These are phyloP conservation scores for Eucalyptus sideroxylon DNA, from an alignment of 345 rosid species.

Conservation along the genomic window DNA sequence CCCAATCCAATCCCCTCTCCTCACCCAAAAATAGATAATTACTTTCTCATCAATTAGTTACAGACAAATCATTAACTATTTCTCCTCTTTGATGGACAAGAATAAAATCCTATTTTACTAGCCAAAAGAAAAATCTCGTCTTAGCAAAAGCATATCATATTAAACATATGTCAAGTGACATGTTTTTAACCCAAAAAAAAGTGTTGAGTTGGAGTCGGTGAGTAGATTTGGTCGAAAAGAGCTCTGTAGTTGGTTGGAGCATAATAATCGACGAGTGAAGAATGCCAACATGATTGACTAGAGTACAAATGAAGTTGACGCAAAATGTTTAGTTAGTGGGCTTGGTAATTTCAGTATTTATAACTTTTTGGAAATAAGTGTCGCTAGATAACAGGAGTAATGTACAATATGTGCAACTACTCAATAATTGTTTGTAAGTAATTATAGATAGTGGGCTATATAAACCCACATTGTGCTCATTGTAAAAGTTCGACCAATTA, in stretches of 20 bases:
- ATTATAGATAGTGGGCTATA: not conserved
- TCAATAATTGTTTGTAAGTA: not conserved
- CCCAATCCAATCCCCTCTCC: not conserved
- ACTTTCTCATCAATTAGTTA: not conserved
- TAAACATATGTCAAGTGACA: too few relatives aligned
- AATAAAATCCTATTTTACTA: not conserved
- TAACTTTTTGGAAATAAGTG: not conserved
- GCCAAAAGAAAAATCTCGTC: not conserved
- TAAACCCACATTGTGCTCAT: not conserved
- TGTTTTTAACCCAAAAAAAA: too few relatives aligned
- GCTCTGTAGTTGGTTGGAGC: not conserved
- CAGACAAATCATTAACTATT: not conserved
- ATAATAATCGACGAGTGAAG: not conserved
- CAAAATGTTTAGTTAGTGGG: not conserved
- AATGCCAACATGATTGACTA: not conserved
- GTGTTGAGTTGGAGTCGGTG: not conserved
- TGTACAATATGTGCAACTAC: not conserved
- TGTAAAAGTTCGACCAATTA: not conserved
- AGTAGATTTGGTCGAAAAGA: not conserved
- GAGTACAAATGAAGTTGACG: not conserved
- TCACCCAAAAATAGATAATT: not conserved
- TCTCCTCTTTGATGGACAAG: not conserved
- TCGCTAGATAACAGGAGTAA: not conserved
- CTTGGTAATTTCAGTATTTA: not conserved
- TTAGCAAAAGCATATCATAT: not conserved